phyloP scores from a whole-genome alignment of 2,329 filamentous ascomycete genomes.

The Kalaharituber pfeilii region DNA sequence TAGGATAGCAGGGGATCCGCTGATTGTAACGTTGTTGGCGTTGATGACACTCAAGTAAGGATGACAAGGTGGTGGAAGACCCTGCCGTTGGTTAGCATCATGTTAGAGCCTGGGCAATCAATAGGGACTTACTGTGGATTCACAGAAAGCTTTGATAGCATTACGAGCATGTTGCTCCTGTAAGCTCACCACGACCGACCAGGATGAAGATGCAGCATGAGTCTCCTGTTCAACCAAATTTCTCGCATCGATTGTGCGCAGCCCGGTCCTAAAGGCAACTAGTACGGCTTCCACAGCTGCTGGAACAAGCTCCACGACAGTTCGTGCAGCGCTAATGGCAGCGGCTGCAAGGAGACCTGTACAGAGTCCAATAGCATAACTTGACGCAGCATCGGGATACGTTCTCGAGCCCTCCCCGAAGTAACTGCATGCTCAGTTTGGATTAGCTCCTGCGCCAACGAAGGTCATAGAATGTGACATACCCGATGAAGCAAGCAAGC shows the following conservation, averaged over 20 bases:
- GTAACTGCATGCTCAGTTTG: neutral
- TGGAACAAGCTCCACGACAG: constrained; percentile 29
- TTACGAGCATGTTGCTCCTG: neutral
- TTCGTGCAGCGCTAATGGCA: constrained; percentile 10
- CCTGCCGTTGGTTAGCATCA: too few relatives aligned
- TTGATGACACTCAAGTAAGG: constrained; percentile 40
- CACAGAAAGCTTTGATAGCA: neutral
- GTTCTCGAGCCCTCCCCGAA: neutral
- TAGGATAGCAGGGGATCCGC: constrained; percentile 37
- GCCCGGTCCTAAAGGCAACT: constrained; percentile 30
- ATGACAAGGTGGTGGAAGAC: too few relatives aligned
- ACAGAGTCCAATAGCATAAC: neutral
- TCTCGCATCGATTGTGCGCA: constrained; percentile 28
- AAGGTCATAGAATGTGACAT: neutral
- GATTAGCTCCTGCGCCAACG: neutral
- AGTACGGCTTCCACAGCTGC: constrained; percentile 30
- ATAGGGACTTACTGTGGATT: too few relatives aligned
- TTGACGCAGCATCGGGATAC: neutral
- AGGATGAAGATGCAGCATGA: neutral
- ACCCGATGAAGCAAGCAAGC: neutral
- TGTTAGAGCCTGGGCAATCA: too few relatives aligned
- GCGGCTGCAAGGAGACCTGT: neutral
- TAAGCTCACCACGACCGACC: neutral
- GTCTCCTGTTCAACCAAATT: constrained; percentile 7
- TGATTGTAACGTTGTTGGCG: constrained; percentile 35